Percentiles rank a stretch among this genome's conserved stretches.
These are phyloP conservation scores for Talaromyces sp. DNA, from an alignment of 2,329 filamentous ascomycete species.

Conservation along the genomic window DNA sequence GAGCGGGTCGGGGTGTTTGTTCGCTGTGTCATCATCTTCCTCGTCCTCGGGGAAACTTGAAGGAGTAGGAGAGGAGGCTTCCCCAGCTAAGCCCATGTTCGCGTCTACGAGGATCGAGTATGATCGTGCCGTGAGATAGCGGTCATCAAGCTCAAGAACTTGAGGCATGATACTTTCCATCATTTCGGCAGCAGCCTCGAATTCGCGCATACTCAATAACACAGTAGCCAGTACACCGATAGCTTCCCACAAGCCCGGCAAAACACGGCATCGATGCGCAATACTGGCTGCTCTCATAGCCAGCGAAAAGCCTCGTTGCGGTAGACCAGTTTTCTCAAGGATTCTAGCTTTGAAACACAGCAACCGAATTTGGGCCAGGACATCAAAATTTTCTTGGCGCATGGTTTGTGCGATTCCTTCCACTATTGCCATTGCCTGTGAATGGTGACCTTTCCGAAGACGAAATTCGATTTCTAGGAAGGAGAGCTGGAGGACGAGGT, in stretches of 20 bases:
- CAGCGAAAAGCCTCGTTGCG: constrained; percentile 72
- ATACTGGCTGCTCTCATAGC: constrained; percentile 71
- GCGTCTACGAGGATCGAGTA: constrained; percentile 72
- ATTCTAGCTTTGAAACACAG: constrained; percentile 70
- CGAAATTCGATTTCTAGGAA: constrained; percentile 59
- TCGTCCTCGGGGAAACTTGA: not conserved
- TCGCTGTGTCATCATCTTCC: constrained; percentile 23
- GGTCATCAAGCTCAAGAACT: constrained; percentile 66
- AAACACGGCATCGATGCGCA: constrained; percentile 64
- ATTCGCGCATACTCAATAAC: constrained; percentile 67
- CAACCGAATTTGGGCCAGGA: constrained; percentile 66
- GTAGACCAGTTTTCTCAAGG: constrained; percentile 63
- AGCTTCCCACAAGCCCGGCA: constrained; percentile 69
- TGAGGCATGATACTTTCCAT: constrained; percentile 69
- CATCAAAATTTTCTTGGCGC: constrained; percentile 55
- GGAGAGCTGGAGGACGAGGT: constrained; percentile 57
- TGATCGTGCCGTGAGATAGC: constrained; percentile 59
- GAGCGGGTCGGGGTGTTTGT: constrained; percentile 30
- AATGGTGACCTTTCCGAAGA: constrained; percentile 51
- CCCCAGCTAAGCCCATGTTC: constrained; percentile 69
- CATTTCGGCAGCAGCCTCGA: constrained; percentile 61
- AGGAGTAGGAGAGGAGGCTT: constrained; percentile 21
- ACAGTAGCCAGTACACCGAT: constrained; percentile 65
- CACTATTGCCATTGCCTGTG: constrained; percentile 52
- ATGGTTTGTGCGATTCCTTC: constrained; percentile 52